phyloP scores from a whole-genome alignment of 1,284 basidiomycete species.

The Ceratobasidium theobromae region DNA sequence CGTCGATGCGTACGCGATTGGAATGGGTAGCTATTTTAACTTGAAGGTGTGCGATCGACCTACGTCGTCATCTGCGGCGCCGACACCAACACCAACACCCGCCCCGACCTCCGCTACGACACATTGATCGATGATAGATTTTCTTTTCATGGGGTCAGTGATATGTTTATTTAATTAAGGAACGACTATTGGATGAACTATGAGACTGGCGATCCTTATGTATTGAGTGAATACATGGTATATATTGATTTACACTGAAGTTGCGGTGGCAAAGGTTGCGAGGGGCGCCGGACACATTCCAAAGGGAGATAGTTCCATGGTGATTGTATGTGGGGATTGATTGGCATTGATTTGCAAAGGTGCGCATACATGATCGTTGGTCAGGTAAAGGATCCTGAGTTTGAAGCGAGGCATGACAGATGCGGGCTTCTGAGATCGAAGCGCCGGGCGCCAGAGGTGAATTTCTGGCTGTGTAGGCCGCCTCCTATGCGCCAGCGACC shows the following conservation, averaged over 20 bases:
- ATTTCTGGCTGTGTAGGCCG: no score
- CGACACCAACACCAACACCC: background rate
- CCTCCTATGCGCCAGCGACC: no score
- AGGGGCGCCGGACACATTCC: no score
- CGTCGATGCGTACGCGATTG: constrained; percentile 54
- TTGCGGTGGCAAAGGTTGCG: no score
- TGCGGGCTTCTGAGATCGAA: background rate
- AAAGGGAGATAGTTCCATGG: no score
- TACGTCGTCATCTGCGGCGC: background rate
- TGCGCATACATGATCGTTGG: no score
- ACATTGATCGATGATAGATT: background rate
- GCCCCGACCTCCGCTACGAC: background rate
- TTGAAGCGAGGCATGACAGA: background rate
- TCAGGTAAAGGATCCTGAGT: background rate
- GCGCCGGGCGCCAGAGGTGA: background rate
- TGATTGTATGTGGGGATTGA: no score
- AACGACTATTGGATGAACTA: no score
- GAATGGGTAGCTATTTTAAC: constrained; percentile 70
- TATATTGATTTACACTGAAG: constrained; percentile 10
- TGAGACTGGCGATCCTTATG: background rate
- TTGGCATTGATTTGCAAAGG: no score
- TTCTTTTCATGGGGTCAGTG: background rate
- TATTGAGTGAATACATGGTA: constrained; percentile 29
- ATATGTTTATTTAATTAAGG: no score
- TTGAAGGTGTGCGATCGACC: constrained; percentile 51